These are phyloP conservation scores for Hypomyces rosellus DNA, from an alignment of 2,329 filamentous ascomycete species.

Conservation along the genomic window DNA sequence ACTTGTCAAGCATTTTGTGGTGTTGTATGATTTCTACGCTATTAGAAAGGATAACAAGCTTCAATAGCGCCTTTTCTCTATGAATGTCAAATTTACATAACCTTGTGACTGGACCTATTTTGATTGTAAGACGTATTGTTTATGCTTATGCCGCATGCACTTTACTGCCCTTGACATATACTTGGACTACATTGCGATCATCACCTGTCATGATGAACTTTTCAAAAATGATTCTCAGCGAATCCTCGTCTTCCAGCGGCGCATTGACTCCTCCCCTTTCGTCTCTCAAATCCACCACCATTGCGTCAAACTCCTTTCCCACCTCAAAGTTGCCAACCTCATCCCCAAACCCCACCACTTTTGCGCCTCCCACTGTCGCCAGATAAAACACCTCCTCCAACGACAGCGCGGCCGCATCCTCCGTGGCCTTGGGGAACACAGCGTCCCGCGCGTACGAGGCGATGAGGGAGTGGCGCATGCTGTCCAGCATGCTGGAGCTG, in stretches of 20 bases:
- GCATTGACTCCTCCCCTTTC: constrained; percentile 40
- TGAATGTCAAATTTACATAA: no score
- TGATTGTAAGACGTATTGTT: no score
- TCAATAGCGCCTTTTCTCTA: background rate
- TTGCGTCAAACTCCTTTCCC: constrained; percentile 58
- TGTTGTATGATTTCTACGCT: background rate
- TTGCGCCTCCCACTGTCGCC: constrained; percentile 55
- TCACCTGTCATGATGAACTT: constrained; percentile 63
- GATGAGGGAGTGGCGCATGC: constrained; percentile 53
- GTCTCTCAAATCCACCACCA: constrained; percentile 38
- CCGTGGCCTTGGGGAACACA: constrained; percentile 28
- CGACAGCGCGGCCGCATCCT: constrained; percentile 35
- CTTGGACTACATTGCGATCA: constrained; percentile 52
- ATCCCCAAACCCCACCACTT: constrained; percentile 48
- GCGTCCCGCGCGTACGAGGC: constrained; percentile 43
- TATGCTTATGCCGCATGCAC: constrained; percentile 13
- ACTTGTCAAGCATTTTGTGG: background rate
- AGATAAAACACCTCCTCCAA: constrained; percentile 52
- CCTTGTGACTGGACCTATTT: no score
- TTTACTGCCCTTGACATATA: constrained; percentile 45
- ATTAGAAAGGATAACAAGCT: background rate
- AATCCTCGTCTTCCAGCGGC: constrained; percentile 45
- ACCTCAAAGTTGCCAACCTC: constrained; percentile 50
- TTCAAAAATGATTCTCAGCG: constrained; percentile 43
- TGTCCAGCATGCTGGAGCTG: constrained; percentile 52